Evolutionary conservation across 257 asterid species (phyloP).

Genomic region (Nicotiana paniculata): DNA sequence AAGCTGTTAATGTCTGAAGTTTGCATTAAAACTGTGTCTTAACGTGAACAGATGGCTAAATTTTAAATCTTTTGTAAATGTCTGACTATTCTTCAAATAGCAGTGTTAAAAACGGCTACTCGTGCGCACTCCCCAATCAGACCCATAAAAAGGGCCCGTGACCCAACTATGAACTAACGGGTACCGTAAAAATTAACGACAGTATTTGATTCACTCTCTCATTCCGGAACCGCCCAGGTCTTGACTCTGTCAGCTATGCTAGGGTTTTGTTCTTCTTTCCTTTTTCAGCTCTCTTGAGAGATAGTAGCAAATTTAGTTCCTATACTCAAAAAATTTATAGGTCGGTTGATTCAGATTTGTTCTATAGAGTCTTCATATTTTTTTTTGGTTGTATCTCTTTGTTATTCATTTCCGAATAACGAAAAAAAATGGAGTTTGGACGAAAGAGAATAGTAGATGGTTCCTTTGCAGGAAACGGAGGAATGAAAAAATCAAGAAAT

Average conservation of each 20-base stretch:
- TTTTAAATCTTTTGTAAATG: too few species aligned
- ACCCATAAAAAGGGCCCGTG: not conserved
- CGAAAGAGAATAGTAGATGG: not conserved
- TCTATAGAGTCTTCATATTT: not conserved
- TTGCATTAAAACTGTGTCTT: too few species aligned
- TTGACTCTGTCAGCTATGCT: not conserved
- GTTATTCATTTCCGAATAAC: not conserved
- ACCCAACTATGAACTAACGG: not conserved
- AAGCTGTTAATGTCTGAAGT: too few species aligned
- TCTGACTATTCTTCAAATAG: too few species aligned
- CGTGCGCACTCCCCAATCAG: not conserved
- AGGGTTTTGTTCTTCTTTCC: not conserved
- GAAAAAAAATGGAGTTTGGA: not conserved
- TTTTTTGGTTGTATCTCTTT: not conserved
- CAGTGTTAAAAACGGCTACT: too few species aligned
- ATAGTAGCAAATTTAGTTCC: not conserved
- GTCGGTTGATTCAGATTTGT: not conserved
- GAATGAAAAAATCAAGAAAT: not conserved
- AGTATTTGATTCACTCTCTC: not conserved
- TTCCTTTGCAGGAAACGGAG: not conserved
- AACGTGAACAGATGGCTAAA: too few species aligned
- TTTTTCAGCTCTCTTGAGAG: not conserved
- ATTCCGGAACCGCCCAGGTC: not conserved
- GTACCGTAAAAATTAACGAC: not conserved
- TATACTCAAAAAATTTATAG: not conserved